Evolutionary conservation across 2,329 filamentous ascomycete genomes (phyloP), one percentile per base, ranked within the genome.

Genomic region (Fusarium verrucosum): DNA sequence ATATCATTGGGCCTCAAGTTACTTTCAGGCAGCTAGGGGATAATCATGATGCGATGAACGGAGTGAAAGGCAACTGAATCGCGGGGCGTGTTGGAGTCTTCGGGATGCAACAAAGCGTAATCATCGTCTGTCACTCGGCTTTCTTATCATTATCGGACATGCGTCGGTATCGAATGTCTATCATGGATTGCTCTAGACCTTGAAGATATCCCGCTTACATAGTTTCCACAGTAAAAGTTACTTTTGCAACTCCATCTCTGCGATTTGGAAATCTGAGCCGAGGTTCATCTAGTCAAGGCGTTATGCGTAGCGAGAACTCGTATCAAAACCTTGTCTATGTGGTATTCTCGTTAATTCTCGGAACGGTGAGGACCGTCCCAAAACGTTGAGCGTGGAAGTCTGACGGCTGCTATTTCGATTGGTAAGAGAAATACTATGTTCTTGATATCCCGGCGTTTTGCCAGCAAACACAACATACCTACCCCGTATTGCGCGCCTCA

Each of bases 401-500:
- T 32, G 6, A 2, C 30, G 30, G 30, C 14, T 16, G 16, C 4
- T 32, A 2, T 9, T 14, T 14, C 30, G 30, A 32, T 32, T 32
- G 30, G 30, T 9, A 32, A 30, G 3, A 7, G 28, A 30, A 30
- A 30, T n/a, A n/a, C n/a, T n/a, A n/a, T n/a, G n/a, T n/a, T n/a
- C n/a, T n/a, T 16, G 28, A 30, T 30, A 30, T 3, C 4, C 17
- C 22, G 5, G 7, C n/a, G n/a, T 23, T 14, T 4, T n/a, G 0
- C 6, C 14, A 23, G 11, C 14, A 16, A n/a, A n/a, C n/a, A n/a
- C n/a, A 19, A 16, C 20, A 16, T 10, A 22, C 4, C 8, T 22
- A n/a, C 11, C 25, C 8, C 1, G 2, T 14, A 14, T 7, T 3
- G 8, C 10, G 7, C 13, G 16, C 19, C 35, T 42, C 25, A 50